Evolutionary conservation across 2,329 filamentous ascomycete species (phyloP).

Genomic region (Cladobotryum protrusum): DNA sequence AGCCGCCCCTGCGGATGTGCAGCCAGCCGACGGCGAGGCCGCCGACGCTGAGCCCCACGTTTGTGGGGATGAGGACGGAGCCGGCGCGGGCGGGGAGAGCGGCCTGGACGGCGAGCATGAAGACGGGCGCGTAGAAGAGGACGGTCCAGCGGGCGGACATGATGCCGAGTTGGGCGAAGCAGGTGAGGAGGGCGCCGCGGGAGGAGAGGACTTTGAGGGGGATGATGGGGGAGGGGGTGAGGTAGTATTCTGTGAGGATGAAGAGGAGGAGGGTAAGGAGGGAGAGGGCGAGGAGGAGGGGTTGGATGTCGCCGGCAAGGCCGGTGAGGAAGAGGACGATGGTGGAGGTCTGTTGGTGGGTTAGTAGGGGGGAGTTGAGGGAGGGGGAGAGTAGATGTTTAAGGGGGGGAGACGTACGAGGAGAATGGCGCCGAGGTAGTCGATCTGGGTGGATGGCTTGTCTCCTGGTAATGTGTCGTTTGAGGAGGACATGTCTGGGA

Average conservation of each 20-base stretch:
- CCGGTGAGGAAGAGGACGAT: conserved; percentile 69
- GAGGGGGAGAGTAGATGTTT: not conserved
- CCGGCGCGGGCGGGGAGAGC: conserved; percentile 66
- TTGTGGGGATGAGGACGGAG: conserved; percentile 73
- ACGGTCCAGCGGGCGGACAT: conserved; percentile 79
- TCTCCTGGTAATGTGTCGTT: too few relatives aligned
- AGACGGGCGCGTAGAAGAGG: conserved; percentile 75
- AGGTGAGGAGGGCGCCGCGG: conserved; percentile 65
- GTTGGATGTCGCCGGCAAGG: conserved; percentile 57
- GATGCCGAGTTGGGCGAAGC: conserved; percentile 65
- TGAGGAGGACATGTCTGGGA: conserved; percentile 40
- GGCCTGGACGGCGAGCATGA: conserved; percentile 68
- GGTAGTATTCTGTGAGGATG: conserved; percentile 54
- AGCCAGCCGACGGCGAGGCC: conserved; percentile 67
- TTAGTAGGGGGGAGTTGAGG: not conserved
- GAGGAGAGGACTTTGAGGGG: conserved; percentile 64
- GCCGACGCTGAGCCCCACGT: conserved; percentile 69
- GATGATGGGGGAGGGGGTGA: conserved; percentile 66
- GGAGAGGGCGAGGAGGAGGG: conserved; percentile 55
- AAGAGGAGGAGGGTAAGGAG: conserved; percentile 46
- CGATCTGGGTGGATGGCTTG: conserved; percentile 38
- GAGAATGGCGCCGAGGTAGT: conserved; percentile 67
- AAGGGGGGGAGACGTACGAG: conserved; percentile 42
- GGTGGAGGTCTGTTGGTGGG: conserved; percentile 43
- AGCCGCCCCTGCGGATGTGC: conserved; percentile 66